Percentiles rank a stretch among this genome's conserved stretches.
phyloP scores from a whole-genome alignment of 352 stramenopile species.

The Phytophthora megakarya region DNA sequence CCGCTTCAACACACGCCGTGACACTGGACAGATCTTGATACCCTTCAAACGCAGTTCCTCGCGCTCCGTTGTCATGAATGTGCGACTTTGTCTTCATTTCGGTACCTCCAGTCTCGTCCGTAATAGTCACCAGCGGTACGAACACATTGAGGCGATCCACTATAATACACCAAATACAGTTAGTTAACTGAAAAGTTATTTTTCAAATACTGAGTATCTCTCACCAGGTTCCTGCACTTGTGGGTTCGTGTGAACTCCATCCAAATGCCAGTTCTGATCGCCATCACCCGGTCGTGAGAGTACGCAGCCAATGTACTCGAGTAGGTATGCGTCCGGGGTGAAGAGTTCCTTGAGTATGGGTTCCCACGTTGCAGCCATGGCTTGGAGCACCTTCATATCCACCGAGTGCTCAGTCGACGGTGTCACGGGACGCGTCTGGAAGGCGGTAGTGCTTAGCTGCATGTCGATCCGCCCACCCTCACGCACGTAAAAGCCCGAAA shows the following conservation, averaged over 20 bases:
- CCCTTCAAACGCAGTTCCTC: slow-evolving; percentile 48
- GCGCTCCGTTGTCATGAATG: slow-evolving; percentile 41
- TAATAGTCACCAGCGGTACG: slow-evolving; percentile 64
- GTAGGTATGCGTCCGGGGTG: slow-evolving; percentile 24
- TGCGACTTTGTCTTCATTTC: slow-evolving; percentile 76
- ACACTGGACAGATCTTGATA: slow-evolving; percentile 61
- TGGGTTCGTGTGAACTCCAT: slow-evolving; percentile 68
- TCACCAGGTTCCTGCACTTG: slow-evolving; percentile 56
- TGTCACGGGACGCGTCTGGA: slow-evolving; percentile 20
- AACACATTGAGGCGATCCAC: slow-evolving; percentile 81
- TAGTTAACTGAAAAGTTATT: background rate
- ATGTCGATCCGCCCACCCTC: slow-evolving; percentile 76
- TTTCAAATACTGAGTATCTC: slow-evolving; percentile 5
- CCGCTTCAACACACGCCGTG: slow-evolving; percentile 53
- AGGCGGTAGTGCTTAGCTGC: slow-evolving; percentile 44
- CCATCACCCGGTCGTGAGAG: slow-evolving; percentile 60
- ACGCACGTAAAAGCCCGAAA: slow-evolving; percentile 74
- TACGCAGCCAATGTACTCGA: slow-evolving; percentile 80
- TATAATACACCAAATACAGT: slow-evolving; percentile 25
- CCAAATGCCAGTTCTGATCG: slow-evolving; percentile 83
- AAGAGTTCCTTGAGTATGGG: slow-evolving; percentile 30
- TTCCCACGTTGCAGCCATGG: slow-evolving; percentile 43
- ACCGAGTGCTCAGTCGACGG: slow-evolving; percentile 24
- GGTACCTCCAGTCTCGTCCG: slow-evolving; percentile 50
- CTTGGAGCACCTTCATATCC: slow-evolving; percentile 35